Evolutionary conservation across 1,284 basidiomycete genomes (phyloP).

Genomic region (Ustilago trichophora): DNA sequence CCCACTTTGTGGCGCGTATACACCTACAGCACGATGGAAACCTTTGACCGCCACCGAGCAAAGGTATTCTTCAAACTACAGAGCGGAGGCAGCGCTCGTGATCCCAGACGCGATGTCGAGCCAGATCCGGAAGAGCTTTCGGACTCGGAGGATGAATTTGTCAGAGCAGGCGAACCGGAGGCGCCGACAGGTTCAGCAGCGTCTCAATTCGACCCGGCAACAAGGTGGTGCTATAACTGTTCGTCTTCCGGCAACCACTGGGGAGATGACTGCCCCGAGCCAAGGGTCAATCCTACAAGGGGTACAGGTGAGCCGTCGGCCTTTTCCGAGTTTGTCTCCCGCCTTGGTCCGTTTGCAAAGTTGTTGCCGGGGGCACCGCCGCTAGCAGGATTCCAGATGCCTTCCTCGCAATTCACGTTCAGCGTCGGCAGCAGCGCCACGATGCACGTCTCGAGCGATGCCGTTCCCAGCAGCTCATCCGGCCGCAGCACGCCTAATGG

Average conservation of each 20-base stretch:
- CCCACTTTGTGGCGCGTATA: slow-evolving; percentile 88
- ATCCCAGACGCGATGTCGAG: slow-evolving; percentile 13
- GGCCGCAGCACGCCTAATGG: slow-evolving; percentile 6
- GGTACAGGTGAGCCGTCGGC: slow-evolving; percentile 75
- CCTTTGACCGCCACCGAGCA: slow-evolving; percentile 67
- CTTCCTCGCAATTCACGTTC: slow-evolving; percentile 44
- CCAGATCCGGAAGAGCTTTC: slow-evolving; percentile 27
- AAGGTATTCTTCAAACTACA: slow-evolving; percentile 24
- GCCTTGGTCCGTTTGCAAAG: slow-evolving; percentile 78
- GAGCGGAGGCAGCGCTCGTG: slow-evolving; percentile 7
- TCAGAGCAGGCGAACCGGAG: slow-evolving; percentile 10
- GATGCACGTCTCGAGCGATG: slow-evolving; percentile 38
- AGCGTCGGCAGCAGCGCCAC: slow-evolving; percentile 31
- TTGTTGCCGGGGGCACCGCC: slow-evolving; percentile 28
- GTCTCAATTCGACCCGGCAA: slow-evolving; percentile 61
- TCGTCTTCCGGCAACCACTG: slow-evolving; percentile 77
- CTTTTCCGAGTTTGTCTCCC: slow-evolving; percentile 77
- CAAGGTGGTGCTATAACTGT: slow-evolving; percentile 89
- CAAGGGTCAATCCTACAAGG: slow-evolving; percentile 70
- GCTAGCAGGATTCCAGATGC: slow-evolving; percentile 23
- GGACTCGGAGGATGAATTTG: slow-evolving; percentile 34
- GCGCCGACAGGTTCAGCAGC: slow-evolving; percentile 7
- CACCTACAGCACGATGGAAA: slow-evolving; percentile 75
- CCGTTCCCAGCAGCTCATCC: slow-evolving; percentile 1
- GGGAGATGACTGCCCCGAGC: slow-evolving; percentile 82